phyloP scores from a whole-genome alignment of 2,329 filamentous ascomycete species.

The Allantophomopsis lycopodina region DNA sequence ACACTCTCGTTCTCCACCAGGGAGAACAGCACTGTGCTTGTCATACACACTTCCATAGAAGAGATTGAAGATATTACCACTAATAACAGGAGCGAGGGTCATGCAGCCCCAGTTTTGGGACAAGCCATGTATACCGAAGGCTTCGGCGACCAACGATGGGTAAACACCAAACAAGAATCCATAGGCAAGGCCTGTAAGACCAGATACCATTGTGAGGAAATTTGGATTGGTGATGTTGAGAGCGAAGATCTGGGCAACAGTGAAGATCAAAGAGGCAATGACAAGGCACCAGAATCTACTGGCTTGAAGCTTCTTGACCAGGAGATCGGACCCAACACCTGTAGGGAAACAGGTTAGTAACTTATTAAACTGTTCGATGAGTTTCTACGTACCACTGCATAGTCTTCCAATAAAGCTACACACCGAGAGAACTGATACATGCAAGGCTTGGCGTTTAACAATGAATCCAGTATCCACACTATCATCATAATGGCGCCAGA shows the following conservation, averaged over 20 bases:
- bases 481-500: conserved; percentile 79
- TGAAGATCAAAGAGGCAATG: conserved; percentile 64
- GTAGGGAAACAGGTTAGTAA: conserved; percentile 6
- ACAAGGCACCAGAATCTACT: conserved; percentile 89
- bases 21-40: conserved; percentile 54
- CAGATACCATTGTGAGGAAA: conserved; percentile 63
- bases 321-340: conserved; percentile 82
- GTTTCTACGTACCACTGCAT: conserved; percentile 46
- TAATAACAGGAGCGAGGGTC: conserved; percentile 77
- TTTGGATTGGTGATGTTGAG: conserved; percentile 65
- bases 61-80: conserved; percentile 84
- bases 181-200: conserved; percentile 77
- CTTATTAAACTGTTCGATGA: background rate
- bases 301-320: conserved; percentile 68
- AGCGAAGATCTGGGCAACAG: conserved; percentile 63
- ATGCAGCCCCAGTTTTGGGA: conserved; percentile 96
- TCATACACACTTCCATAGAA: conserved; percentile 82
- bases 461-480: conserved; percentile 62
- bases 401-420: conserved; percentile 77
- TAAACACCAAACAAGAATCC: conserved; percentile 91
- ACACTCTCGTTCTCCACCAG: conserved; percentile 61
- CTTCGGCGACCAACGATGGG: conserved; percentile 77
- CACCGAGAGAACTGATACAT: conserved; percentile 88
- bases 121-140: conserved; percentile 79
- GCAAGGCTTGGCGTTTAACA: conserved; percentile 69